Evolutionary conservation across 1,139 yeast genomes (phyloP).

Genomic region (Candida frijolesensis): DNA sequence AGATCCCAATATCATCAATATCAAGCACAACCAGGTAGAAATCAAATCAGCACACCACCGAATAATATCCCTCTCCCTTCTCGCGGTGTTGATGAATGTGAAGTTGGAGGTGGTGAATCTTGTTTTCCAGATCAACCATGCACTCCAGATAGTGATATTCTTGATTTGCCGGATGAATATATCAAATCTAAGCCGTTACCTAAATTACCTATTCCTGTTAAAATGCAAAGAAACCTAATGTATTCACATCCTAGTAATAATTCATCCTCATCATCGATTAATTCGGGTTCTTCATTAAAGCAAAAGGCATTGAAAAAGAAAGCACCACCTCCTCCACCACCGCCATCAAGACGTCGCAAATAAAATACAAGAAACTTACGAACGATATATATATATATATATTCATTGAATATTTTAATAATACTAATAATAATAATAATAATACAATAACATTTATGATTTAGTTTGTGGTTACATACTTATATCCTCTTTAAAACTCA

Average conservation of each 20-base stretch:
- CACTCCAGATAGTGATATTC: slow-evolving; percentile 20
- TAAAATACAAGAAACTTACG: neutral
- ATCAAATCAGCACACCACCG: too few species aligned
- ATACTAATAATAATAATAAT: neutral
- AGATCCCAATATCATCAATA: neutral
- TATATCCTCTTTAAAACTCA: slow-evolving; percentile 71
- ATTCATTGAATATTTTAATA: neutral
- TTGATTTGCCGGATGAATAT: slow-evolving; percentile 41
- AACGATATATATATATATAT: neutral
- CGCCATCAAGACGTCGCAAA: slow-evolving; percentile 19
- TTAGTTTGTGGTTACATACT: slow-evolving; percentile 30
- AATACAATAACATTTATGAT: neutral
- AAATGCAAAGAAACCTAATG: slow-evolving; percentile 3
- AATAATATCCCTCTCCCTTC: too few species aligned
- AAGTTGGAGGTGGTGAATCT: neutral
- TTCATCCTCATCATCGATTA: slow-evolving; percentile 20
- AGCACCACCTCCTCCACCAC: slow-evolving; percentile 49
- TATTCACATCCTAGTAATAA: slow-evolving; percentile 3
- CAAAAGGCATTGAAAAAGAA: slow-evolving; percentile 35
- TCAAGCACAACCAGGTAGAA: neutral
- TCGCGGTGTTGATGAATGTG: neutral
- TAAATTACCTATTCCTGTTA: slow-evolving; percentile 15
- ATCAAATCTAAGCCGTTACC: slow-evolving; percentile 22
- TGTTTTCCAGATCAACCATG: neutral
- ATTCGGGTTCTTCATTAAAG: slow-evolving; percentile 24